Conservation (phyloP, 139 green algal genomes). For the Chlorella sp. region DNA sequence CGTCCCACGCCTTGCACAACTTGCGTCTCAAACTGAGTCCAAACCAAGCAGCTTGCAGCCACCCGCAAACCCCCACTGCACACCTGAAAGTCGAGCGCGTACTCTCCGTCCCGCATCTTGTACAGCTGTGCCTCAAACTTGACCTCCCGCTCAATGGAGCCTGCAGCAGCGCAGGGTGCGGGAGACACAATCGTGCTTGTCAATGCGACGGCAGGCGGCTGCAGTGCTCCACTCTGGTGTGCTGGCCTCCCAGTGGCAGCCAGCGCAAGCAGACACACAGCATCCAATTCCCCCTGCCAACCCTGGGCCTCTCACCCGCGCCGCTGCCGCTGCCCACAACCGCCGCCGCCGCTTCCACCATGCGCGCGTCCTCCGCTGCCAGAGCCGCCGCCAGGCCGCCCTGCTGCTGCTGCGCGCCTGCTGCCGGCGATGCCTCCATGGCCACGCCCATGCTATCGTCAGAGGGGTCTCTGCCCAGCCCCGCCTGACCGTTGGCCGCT, state of each 20-base stretch:
- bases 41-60: no score
- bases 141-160: conserved; percentile 45
- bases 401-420: neutral
- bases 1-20: no score
- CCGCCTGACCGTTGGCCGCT: neutral
- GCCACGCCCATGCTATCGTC: conserved; percentile 20
- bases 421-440: neutral
- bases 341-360: neutral
- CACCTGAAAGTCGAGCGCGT: conserved; percentile 93
- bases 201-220: no score
- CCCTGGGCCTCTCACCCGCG: no score
- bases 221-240: no score
- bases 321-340: no score
- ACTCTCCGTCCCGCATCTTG: conserved; percentile 94
- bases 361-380: neutral
- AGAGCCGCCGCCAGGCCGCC: neutral
- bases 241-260: no score
- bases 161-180: no score
- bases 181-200: no score
- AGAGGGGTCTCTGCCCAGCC: neutral
- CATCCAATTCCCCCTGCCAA: no score
- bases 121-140: conserved; percentile 98
- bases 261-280: no score
- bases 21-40: no score
- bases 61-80: neutral